These are phyloP conservation scores for Aspergillus funiculosus DNA, from an alignment of 495 filamentous ascomycete species.

Conservation along the genomic window DNA sequence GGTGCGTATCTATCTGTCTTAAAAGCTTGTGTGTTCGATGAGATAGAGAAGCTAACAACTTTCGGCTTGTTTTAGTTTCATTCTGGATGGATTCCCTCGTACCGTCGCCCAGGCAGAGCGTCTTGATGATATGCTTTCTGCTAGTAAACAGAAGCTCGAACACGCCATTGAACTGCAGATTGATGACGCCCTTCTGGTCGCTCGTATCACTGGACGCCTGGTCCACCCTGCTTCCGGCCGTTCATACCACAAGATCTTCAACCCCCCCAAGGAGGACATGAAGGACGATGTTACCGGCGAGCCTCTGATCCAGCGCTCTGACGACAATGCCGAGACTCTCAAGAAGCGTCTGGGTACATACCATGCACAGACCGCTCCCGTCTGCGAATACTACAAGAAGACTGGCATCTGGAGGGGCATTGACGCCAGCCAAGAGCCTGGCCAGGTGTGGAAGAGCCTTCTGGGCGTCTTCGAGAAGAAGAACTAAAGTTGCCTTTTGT, in stretches of 20 bases:
- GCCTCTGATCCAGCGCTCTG: constrained; percentile 89
- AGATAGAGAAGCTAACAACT: constrained; percentile 8
- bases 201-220: constrained; percentile 92
- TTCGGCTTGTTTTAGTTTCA: constrained; percentile 62
- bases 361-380: constrained; percentile 87
- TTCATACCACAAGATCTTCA: constrained; percentile 97
- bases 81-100: constrained; percentile 96
- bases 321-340: constrained; percentile 96
- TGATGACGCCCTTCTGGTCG: constrained; percentile 85
- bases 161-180: constrained; percentile 97
- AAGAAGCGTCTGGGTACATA: constrained; percentile 93
- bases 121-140: constrained; percentile 82
- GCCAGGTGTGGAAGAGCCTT: constrained; percentile 89
- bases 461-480: constrained; percentile 70
- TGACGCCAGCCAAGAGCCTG: constrained; percentile 94
- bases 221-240: constrained; percentile 93
- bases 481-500: constrained; percentile 2
- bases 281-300: constrained; percentile 96
- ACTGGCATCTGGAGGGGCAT: constrained; percentile 95
- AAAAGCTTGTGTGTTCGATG: constrained; percentile 2
- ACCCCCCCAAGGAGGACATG: constrained; percentile 92
- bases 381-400: constrained; percentile 92
- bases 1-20: constrained; percentile 45
- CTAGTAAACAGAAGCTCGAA: constrained; percentile 70
- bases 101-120: constrained; percentile 93